Conservation (phyloP, 2,329 filamentous ascomycete genomes). For the Calonectria crousiana region DNA sequence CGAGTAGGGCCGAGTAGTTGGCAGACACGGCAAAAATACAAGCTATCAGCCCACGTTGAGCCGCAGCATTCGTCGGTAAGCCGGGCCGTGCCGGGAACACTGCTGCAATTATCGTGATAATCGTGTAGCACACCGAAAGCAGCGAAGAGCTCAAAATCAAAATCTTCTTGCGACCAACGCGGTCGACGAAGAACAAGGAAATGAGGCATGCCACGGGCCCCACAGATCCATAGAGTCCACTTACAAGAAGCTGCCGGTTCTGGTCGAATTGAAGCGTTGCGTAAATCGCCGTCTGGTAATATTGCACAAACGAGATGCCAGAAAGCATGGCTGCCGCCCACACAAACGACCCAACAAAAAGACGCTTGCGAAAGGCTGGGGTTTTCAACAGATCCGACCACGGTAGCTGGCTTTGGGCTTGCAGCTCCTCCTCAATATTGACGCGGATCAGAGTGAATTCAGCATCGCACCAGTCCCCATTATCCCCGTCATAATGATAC, state of each 20-base stretch:
- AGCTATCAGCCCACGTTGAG: constrained; percentile 53
- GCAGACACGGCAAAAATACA: constrained; percentile 51
- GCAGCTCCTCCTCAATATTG: constrained; percentile 51
- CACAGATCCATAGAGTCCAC: constrained; percentile 54
- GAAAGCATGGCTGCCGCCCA: constrained; percentile 57
- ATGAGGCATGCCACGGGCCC: constrained; percentile 52
- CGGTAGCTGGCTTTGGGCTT: constrained; percentile 41
- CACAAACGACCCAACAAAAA: constrained; percentile 55
- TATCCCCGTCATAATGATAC: constrained; percentile 51
- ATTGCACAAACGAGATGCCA: constrained; percentile 57
- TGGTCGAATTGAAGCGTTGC: constrained; percentile 53
- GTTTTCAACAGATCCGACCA: constrained; percentile 51
- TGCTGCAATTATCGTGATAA: constrained; percentile 55
- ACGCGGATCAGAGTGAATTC: constrained; percentile 51
- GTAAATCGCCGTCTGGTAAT: constrained; percentile 57
- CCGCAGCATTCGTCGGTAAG: constrained; percentile 51
- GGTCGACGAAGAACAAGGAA: constrained; percentile 55
- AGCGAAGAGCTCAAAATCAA: constrained; percentile 51
- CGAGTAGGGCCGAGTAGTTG: constrained; percentile 53
- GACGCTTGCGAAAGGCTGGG: constrained; percentile 49
- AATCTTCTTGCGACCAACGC: constrained; percentile 52
- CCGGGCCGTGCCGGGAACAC: constrained; percentile 51
- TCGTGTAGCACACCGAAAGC: constrained; percentile 51
- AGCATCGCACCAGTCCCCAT: constrained; percentile 51
- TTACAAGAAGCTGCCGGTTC: constrained; percentile 53